Conservation (phyloP, 371 early-diverging fungal genomes). For the Actinomortierella wolfii region DNA sequence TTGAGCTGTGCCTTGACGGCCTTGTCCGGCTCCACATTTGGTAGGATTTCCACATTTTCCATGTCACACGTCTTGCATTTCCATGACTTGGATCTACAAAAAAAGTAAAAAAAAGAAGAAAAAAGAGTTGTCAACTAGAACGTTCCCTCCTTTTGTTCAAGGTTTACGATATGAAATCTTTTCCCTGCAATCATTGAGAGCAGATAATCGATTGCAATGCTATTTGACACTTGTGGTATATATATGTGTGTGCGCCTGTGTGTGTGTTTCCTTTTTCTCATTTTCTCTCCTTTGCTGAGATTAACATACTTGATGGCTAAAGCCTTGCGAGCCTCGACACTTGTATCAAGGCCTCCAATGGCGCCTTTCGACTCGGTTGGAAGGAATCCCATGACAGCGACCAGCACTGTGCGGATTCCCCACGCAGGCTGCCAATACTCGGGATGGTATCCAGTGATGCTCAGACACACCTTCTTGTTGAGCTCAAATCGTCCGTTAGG, state of each 20-base stretch:
- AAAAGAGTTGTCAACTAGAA: background rate
- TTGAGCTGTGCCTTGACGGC: constrained; percentile 37
- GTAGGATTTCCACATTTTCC: constrained; percentile 28
- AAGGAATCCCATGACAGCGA: constrained; percentile 83
- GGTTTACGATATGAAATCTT: constrained; percentile 21
- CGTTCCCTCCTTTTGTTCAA: constrained; percentile 20
- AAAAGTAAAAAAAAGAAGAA: background rate
- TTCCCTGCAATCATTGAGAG: constrained; percentile 33
- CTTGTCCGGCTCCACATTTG: constrained; percentile 37
- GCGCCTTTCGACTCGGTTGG: constrained; percentile 79
- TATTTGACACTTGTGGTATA: background rate
- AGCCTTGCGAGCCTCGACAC: constrained; percentile 65
- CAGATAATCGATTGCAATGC: constrained; percentile 5
- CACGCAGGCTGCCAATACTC: constrained; percentile 96
- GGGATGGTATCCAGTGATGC: constrained; percentile 91
- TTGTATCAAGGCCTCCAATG: constrained; percentile 83
- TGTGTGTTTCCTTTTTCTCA: too few relatives aligned
- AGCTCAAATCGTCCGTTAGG: constrained; percentile 92
- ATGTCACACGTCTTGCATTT: constrained; percentile 20
- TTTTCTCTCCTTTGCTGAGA: background rate
- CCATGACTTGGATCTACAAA: constrained; percentile 39
- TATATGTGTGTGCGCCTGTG: too few relatives aligned
- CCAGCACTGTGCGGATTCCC: constrained; percentile 88
- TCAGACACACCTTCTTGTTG: constrained; percentile 90
- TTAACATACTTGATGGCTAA: constrained; percentile 63